Evolutionary conservation across 345 rosid species (phyloP), one percentile per base, ranked within the genome.

Genomic region (Syzygium aqueum): DNA sequence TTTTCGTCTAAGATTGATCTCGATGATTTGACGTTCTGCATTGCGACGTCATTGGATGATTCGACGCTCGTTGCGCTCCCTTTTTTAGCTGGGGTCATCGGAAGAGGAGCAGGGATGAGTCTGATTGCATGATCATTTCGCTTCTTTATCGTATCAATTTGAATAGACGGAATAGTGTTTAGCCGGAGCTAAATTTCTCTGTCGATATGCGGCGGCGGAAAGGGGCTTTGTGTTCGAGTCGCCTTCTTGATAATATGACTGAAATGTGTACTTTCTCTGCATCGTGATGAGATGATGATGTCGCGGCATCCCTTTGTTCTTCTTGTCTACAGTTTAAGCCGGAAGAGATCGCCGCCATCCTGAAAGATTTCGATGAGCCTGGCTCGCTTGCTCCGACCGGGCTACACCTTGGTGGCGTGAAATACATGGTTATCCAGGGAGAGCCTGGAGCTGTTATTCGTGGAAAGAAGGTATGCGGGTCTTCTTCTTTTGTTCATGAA

Each of bases 351-450:
- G 73, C 86, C 33, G 92, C 57, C n/a, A 92, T 95, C 53, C 91
- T 92, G 92, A 92, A 92, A 78, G 97, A 95, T 86, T 94, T 95
- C 19, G 93, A 93, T 54, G 96, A 94, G 57, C 96, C 97, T 0
- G 97, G 97, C 11, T 86, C 93, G 16, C 94, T 94, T n/a, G 97
- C 96, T 78, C 96, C 93, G 11, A 93, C 94, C 21, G 97, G 97
- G 2, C 84, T 95, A 87, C 90, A 89, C 90, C 90, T 95, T 2
- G 93, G 88, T 46, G 95, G 96, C 37, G 65, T 84, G 14, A 95
- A 95, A 91, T 95, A 94, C 89, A 91, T 92, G 93, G 94, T 92
- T 25, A 91, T 92, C 83, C 94, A 92, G 85, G 93, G 94, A 78
- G 94, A 94, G 91, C 90, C 95, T 15, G 90, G 90, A 90, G 96